phyloP scores from a whole-genome alignment of 2,329 filamentous ascomycete species.

The Xylogone sp. region DNA sequence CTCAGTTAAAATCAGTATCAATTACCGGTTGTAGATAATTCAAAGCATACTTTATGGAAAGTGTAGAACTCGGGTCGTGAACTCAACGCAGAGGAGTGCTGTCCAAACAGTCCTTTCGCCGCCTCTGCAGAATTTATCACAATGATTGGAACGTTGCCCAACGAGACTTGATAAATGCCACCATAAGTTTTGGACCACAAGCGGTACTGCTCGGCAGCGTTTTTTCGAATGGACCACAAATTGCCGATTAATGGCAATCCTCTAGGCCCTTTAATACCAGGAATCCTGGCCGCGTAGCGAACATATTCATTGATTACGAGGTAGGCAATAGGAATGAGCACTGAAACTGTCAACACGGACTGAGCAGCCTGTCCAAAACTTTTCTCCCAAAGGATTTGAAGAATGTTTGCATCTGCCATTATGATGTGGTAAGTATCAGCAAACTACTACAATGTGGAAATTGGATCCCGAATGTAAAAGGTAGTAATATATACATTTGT shows the following conservation, averaged over 20 bases:
- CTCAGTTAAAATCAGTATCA: constrained; percentile 26
- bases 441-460: too few relatives aligned
- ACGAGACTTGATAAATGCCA: constrained; percentile 51
- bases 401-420: too few relatives aligned
- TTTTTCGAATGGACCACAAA: constrained; percentile 48
- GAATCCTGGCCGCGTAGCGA: constrained; percentile 27
- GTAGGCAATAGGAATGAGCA: constrained; percentile 14
- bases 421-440: too few relatives aligned
- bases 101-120: constrained; percentile 46
- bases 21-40: background rate
- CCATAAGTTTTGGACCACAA: constrained; percentile 47
- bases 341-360: background rate
- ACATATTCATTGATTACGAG: constrained; percentile 16
- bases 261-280: constrained; percentile 42
- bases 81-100: constrained; percentile 49
- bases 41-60: constrained; percentile 46
- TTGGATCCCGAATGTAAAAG: too few relatives aligned
- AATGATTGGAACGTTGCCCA: constrained; percentile 53
- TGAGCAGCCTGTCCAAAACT: too few relatives aligned
- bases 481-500: too few relatives aligned
- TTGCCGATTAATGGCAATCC: constrained; percentile 53
- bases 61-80: constrained; percentile 56
- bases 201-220: constrained; percentile 54
- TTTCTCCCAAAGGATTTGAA: too few relatives aligned
- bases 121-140: constrained; percentile 51